phyloP scores from a whole-genome alignment of 2,329 filamentous ascomycete species.

The Diaporthe vaccinii region DNA sequence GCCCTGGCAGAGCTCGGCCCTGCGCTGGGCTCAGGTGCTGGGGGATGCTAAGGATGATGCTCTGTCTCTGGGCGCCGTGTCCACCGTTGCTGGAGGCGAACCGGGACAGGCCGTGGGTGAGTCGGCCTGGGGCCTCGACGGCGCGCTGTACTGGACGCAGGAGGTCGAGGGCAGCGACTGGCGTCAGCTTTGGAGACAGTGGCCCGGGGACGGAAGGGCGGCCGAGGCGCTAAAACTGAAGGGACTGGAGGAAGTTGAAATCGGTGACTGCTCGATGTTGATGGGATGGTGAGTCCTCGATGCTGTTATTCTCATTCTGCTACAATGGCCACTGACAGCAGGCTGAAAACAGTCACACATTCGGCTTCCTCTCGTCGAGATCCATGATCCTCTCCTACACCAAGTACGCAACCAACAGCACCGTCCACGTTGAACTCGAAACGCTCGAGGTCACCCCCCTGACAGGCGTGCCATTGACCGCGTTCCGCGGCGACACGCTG shows the following conservation, averaged over 20 bases:
- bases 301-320: neutral
- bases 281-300: conserved; percentile 48
- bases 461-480: conserved; percentile 47
- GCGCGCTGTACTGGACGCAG: conserved; percentile 61
- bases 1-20: conserved; percentile 62
- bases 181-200: conserved; percentile 59
- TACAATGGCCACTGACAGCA: neutral
- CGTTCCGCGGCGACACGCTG: conserved; percentile 51
- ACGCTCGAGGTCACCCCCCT: conserved; percentile 49
- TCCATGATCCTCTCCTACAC: conserved; percentile 50
- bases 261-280: conserved; percentile 51
- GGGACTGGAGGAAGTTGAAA: conserved; percentile 58
- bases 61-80: conserved; percentile 47
- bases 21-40: conserved; percentile 59
- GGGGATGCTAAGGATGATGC: conserved; percentile 46
- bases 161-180: conserved; percentile 57
- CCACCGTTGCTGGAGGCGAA: conserved; percentile 37
- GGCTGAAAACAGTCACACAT: conserved; percentile 26
- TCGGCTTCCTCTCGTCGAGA: conserved; percentile 47
- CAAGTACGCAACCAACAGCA: conserved; percentile 31
- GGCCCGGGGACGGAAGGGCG: conserved; percentile 45
- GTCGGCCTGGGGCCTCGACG: conserved; percentile 65
- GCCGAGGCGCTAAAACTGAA: conserved; percentile 50
- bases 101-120: conserved; percentile 61
- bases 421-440: conserved; percentile 51